Conservation (phyloP, 441 rosid genomes). For the Mallotus japonicus region DNA sequence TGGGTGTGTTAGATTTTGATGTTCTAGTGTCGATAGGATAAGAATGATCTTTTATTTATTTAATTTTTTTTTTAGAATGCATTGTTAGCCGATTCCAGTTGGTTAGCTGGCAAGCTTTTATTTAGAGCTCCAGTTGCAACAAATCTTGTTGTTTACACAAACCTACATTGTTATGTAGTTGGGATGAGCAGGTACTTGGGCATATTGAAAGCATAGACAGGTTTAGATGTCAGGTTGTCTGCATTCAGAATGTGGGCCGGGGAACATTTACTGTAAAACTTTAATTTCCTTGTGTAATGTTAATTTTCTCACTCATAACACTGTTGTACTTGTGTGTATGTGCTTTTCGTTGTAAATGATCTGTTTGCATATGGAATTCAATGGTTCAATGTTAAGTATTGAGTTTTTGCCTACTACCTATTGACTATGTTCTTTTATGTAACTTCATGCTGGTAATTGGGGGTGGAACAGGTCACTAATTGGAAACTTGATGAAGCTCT, state of each 20-base stretch:
- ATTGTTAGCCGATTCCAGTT: not conserved
- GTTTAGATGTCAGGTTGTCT: not conserved
- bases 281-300: too few species aligned
- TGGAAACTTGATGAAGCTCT: constrained; percentile 98
- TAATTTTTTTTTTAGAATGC: not conserved
- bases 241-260: not conserved
- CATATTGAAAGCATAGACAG: too few species aligned
- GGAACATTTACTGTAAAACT: not conserved
- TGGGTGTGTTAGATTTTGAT: constrained; percentile 1
- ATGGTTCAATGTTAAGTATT: not conserved
- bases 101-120: not conserved
- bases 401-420: not conserved
- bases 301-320: too few species aligned
- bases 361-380: not conserved
- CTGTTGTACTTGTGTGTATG: too few species aligned
- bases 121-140: too few species aligned
- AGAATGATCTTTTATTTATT: not conserved
- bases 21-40: not conserved
- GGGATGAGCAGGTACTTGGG: too few species aligned
- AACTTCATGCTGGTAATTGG: constrained; percentile 19
- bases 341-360: not conserved
- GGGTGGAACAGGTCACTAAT: constrained; percentile 68
- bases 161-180: too few species aligned
- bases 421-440: not conserved
- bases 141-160: too few species aligned